Conservation (phyloP, 2,329 filamentous ascomycete genomes). For the Emergomyces pasteurianus region DNA sequence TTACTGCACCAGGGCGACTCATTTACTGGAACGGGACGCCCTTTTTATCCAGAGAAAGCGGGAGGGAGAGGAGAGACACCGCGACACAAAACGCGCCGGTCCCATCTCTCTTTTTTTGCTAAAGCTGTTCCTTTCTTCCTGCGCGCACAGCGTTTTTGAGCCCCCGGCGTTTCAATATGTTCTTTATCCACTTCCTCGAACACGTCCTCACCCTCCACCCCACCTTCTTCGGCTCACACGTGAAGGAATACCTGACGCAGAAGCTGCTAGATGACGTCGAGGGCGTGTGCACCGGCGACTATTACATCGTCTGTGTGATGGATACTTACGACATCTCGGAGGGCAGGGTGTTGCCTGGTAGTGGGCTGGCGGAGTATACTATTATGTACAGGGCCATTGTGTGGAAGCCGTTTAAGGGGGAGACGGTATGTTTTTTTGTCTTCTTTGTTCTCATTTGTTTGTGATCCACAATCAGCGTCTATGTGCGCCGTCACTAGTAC, state of each 20-base stretch:
- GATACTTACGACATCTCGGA: conserved; percentile 92
- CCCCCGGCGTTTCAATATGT: conserved; percentile 50
- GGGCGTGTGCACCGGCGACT: conserved; percentile 86
- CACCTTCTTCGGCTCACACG: conserved; percentile 90
- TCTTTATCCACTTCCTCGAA: conserved; percentile 96
- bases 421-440: conserved; percentile 66
- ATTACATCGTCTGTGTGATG: conserved; percentile 97
- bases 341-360: conserved; percentile 81
- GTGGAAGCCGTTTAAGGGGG: conserved; percentile 95
- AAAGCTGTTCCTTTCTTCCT: neutral
- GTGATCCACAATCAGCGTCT: neutral
- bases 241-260: conserved; percentile 79
- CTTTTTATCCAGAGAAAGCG: neutral
- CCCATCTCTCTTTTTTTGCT: neutral
- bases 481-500: neutral
- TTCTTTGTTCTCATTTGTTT: neutral
- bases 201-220: conserved; percentile 90
- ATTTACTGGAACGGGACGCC: neutral
- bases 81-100: neutral
- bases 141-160: neutral
- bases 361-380: conserved; percentile 84
- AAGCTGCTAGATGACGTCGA: conserved; percentile 89
- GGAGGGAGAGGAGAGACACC: neutral
- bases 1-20: neutral
- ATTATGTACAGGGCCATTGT: conserved; percentile 92